Base-by-base conservation (phyloP, 306 rosid species). In the Lathyrus aphaca region DNA sequence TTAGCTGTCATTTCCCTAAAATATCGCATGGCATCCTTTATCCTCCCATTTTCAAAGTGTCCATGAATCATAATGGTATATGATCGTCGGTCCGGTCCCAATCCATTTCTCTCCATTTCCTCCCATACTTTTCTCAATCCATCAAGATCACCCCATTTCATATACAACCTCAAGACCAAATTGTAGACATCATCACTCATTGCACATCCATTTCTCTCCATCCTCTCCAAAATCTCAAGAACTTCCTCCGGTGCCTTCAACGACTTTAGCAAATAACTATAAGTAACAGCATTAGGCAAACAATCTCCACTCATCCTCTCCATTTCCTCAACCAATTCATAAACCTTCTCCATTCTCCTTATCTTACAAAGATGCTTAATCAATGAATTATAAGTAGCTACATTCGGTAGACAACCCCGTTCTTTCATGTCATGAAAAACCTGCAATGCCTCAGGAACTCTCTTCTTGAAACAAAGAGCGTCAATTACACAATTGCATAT, bases 401-500 rank as follows among this genome's bases (percentile, higher is more conserved):
- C 89, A 82, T 87, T 82, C 2, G 89, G 79, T n/a, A 19, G 14
- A 67, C 85, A 82, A 19, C 88, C 91, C 32, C 62, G 48, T 38
- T 58, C 77, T 10, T 72, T 76, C 97, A 92, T 92, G 6, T 74
- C 89, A 27, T 23, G 25, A 42, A 86, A 80, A 68, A 92, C 66
- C 64, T 83, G 82, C 71, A 92, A 79, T 0, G 95, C 92, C 72
- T 81, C 81, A 10, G 96, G 96, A 64, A 89, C 71, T 80, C 95
- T 89, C 80, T 92, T 89, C 88, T 92, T 89, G 87, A 89, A 92
- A 86, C 95, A 86, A 75, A 89, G 96, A 12, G 90, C 94, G 37
- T 89, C 87, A 58, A 89, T 84, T 53, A 92, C 72, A 63, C 87
- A 85, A 55, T 83, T 92, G 75, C 90, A 92, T 49, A 88, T 87